phyloP scores from a whole-genome alignment of 2,329 filamentous ascomycete species.

The Sarocladium oryzae region DNA sequence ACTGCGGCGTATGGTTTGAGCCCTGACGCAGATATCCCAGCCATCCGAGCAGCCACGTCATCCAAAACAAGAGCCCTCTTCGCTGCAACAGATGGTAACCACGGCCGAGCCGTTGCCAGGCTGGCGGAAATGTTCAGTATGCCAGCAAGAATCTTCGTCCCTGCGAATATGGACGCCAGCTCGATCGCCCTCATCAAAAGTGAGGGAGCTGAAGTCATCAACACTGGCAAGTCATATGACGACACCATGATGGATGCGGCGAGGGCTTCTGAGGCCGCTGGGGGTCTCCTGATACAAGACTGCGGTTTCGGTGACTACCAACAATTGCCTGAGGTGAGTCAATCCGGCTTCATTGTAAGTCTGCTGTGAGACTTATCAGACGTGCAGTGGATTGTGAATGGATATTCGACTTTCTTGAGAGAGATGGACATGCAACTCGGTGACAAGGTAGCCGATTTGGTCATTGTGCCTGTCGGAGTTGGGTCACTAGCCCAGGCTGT shows the following conservation, averaged over 20 bases:
- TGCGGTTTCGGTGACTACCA: slow-evolving; percentile 61
- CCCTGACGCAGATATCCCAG: slow-evolving; percentile 33
- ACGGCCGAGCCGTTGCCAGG: slow-evolving; percentile 64
- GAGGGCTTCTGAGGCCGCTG: slow-evolving; percentile 19
- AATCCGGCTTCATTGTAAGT: not conserved
- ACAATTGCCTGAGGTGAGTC: slow-evolving; percentile 50
- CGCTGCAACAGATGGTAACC: slow-evolving; percentile 70
- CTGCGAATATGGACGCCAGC: slow-evolving; percentile 45
- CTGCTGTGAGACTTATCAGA: not conserved
- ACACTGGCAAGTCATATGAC: slow-evolving; percentile 56
- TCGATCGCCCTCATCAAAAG: slow-evolving; percentile 48
- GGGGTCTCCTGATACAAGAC: slow-evolving; percentile 59
- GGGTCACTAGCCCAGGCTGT: slow-evolving; percentile 69
- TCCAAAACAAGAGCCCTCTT: slow-evolving; percentile 33
- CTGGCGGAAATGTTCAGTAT: slow-evolving; percentile 58
- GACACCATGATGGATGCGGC: slow-evolving; percentile 31
- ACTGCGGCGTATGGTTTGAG: slow-evolving; percentile 35
- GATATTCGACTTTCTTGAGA: slow-evolving; percentile 65
- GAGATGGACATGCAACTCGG: slow-evolving; percentile 58
- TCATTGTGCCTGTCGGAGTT: slow-evolving; percentile 64
- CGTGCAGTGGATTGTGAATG: slow-evolving; percentile 67
- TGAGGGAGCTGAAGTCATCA: slow-evolving; percentile 56
- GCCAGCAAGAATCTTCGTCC: slow-evolving; percentile 54
- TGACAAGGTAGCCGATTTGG: slow-evolving; percentile 32
- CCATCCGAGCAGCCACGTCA: slow-evolving; percentile 24